phyloP scores from a whole-genome alignment of 139 green algal species.

The Chlorella sp. region DNA sequence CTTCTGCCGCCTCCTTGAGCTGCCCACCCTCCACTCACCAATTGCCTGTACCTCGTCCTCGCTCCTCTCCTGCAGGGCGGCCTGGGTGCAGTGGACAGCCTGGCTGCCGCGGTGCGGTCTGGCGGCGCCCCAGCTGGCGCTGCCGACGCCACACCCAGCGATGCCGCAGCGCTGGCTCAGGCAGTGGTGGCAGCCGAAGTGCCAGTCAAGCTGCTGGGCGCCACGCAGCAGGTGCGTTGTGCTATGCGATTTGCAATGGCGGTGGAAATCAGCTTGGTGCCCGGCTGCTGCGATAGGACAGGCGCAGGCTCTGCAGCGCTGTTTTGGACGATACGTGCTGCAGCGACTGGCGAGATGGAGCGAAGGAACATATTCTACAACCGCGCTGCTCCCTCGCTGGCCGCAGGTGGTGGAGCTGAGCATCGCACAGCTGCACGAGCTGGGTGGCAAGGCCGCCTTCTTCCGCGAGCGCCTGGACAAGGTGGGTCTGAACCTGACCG shows the following conservation, averaged over 20 bases:
- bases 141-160: neutral
- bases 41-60: too few species aligned
- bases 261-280: too few species aligned
- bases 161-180: neutral
- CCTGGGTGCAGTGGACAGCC: constrained; percentile 2
- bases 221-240: constrained; percentile 25
- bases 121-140: neutral
- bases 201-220: constrained; percentile 23
- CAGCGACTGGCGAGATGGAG: too few species aligned
- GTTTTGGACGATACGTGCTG: too few species aligned
- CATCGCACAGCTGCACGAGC: constrained; percentile 29
- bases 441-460: constrained; percentile 41
- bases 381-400: too few species aligned
- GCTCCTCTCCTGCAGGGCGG: neutral
- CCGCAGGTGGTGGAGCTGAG: constrained; percentile 33
- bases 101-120: neutral
- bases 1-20: too few species aligned
- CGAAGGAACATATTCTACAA: too few species aligned
- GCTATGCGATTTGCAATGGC: too few species aligned
- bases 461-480: constrained; percentile 39
- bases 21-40: too few species aligned
- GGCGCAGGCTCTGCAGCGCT: too few species aligned
- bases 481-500: neutral
- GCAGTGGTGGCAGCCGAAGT: constrained; percentile 10
- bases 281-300: too few species aligned